Base-by-base conservation (phyloP, 2,329 filamentous ascomycete species). In the Fusarium zealandicum region DNA sequence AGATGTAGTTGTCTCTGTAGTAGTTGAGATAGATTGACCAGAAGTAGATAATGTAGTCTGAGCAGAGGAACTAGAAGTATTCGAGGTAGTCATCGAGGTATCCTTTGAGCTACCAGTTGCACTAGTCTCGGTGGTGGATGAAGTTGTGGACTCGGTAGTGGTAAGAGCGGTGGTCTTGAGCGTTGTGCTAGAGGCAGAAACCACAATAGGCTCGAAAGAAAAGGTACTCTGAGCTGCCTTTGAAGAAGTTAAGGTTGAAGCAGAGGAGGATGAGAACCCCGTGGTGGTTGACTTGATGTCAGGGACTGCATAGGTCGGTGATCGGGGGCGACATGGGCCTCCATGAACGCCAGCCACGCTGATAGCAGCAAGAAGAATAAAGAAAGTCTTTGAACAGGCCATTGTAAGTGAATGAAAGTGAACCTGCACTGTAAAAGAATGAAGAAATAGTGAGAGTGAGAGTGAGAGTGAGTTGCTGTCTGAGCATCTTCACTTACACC, bases 251-350 rank as follows among this genome's bases (percentile, higher is more conserved):
- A 8, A 5, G 25, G 14, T 22, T 2, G 44, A 51, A 35, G 40
- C 28, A 46, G 33, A 9, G 17, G 44, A 12, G 31, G 50, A 59
- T 22, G 22, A n/a, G 13, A 28, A 33, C 11, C 37, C 38, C 14
- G 27, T 41, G n/a, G 38, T 51, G 2, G 32, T 36, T 42, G 45
- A 48, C 18, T 42, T 31, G 5, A 12, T 39, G 30, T n/a, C 9
- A 12, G 59, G 32, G 17, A 63, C n/a, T 7, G 54, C 32, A 40
- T 61, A 52, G 37, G 59, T 56, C 33, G 59, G 38, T 9, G 32
- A 51, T 12, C 59, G 51, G 40, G 59, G 59, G n/a, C 54, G 58
- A 13, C 59, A 61, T 20, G 45, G 59, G 4, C 59, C 59, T 28
- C 36, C 59, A 3, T 45, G 40, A 12, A 59, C 35, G 6, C 38